These are phyloP conservation scores for Cercospora sp. DNA, from an alignment of 2,329 filamentous ascomycete genomes.

Conservation along the genomic window DNA sequence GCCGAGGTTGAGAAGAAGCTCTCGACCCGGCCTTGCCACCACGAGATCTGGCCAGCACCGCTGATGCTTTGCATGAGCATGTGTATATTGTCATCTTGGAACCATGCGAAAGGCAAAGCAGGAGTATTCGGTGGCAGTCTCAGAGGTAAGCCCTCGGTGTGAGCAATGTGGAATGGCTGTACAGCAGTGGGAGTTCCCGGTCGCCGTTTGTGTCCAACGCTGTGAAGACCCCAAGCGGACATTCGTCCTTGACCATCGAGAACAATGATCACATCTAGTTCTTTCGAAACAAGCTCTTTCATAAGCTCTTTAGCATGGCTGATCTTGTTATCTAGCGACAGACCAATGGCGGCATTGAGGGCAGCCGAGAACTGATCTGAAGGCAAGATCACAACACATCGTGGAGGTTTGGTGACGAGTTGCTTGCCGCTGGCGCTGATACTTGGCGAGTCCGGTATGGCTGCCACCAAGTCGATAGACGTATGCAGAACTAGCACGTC, in stretches of 20 bases:
- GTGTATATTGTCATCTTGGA: conserved; percentile 33
- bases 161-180: conserved; percentile 81
- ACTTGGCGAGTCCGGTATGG: conserved; percentile 53
- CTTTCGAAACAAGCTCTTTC: conserved; percentile 79
- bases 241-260: conserved; percentile 81
- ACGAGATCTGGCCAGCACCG: conserved; percentile 72
- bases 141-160: conserved; percentile 61
- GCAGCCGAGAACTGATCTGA: conserved; percentile 75
- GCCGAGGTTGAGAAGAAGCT: conserved; percentile 70
- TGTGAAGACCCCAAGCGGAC: conserved; percentile 91
- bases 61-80: conserved; percentile 78
- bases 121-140: conserved; percentile 22
- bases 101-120: conserved; percentile 33
- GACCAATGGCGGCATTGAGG: conserved; percentile 55
- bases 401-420: conserved; percentile 44
- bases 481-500: conserved; percentile 78
- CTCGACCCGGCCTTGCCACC: conserved; percentile 76
- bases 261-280: conserved; percentile 82
- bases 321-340: conserved; percentile 45
- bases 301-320: conserved; percentile 79
- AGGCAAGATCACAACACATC: conserved; percentile 80
- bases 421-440: conserved; percentile 51
- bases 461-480: conserved; percentile 71
- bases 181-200: conserved; percentile 42
- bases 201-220: conserved; percentile 70